A percentile compares a stretch with the other conserved stretches of the same genome.
Conservation (phyloP, 2,329 filamentous ascomycete species). For the Penicillium hesseltinei region DNA sequence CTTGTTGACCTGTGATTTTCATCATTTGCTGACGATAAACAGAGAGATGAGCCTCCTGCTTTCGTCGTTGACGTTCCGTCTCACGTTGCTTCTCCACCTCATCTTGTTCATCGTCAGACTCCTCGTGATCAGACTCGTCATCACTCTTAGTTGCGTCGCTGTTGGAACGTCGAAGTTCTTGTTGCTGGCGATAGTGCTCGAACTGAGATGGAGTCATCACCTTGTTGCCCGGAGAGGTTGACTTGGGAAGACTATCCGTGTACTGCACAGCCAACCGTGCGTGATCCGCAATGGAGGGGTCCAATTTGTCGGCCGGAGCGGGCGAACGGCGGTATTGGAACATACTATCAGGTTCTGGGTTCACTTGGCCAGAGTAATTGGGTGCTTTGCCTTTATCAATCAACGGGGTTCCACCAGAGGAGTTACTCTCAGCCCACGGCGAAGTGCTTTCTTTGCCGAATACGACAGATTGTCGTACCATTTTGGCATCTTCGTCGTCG, state of each 20-base stretch:
- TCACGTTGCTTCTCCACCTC: slow-evolving; percentile 73
- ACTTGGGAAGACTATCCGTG: slow-evolving; percentile 38
- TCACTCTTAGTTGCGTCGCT: slow-evolving; percentile 48
- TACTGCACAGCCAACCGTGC: slow-evolving; percentile 49
- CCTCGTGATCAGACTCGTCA: slow-evolving; percentile 58
- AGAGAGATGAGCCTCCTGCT: slow-evolving; percentile 86
- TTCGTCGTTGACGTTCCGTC: slow-evolving; percentile 72
- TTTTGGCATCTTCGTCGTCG: slow-evolving; percentile 42
- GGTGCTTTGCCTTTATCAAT: slow-evolving; percentile 23
- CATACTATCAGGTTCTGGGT: slow-evolving; percentile 13
- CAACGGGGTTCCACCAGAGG: slow-evolving; percentile 28
- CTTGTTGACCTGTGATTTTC: slow-evolving; percentile 80
- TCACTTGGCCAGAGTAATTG: slow-evolving; percentile 12
- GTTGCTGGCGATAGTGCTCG: slow-evolving; percentile 69
- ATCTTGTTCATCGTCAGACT: slow-evolving; percentile 75
- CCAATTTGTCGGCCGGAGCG: slow-evolving; percentile 18
- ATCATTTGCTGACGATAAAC: slow-evolving; percentile 95
- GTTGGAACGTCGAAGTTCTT: slow-evolving; percentile 66
- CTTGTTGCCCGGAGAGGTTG: slow-evolving; percentile 57
- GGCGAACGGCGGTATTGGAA: slow-evolving; percentile 17
- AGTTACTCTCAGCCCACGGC: slow-evolving; percentile 20
- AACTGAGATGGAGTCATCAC: slow-evolving; percentile 90
- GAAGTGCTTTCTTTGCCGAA: slow-evolving; percentile 28
- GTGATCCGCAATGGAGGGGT: slow-evolving; percentile 40
- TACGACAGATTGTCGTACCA: slow-evolving; percentile 37